Conservation (phyloP, 352 stramenopile species). For the Aphanomyces stellatus region DNA sequence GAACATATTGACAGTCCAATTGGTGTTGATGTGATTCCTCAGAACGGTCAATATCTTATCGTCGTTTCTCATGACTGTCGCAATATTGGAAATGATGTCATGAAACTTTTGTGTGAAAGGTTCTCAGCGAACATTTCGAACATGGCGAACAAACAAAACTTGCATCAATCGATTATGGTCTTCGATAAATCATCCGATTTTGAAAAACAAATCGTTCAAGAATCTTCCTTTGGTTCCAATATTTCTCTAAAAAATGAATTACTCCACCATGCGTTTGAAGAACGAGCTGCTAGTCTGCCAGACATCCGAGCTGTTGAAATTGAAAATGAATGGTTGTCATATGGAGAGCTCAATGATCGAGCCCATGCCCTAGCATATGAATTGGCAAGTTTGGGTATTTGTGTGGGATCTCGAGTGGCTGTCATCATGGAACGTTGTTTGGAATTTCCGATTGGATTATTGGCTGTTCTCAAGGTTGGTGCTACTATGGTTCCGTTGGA, state of each 20-base stretch:
- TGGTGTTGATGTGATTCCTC: too few relatives aligned
- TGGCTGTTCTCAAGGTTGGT: slow-evolving; percentile 87
- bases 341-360: slow-evolving; percentile 26
- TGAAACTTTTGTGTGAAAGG: too few relatives aligned
- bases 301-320: slow-evolving; percentile 18
- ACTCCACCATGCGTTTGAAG: not conserved
- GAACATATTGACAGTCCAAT: too few relatives aligned
- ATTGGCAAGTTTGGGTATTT: slow-evolving; percentile 38
- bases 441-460: slow-evolving; percentile 87
- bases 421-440: slow-evolving; percentile 84
- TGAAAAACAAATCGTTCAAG: not conserved
- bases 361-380: slow-evolving; percentile 23
- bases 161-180: too few relatives aligned
- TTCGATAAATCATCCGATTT: too few relatives aligned
- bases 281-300: slow-evolving; percentile 19
- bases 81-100: too few relatives aligned
- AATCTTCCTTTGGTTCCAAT: not conserved
- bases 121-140: too few relatives aligned
- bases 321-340: slow-evolving; percentile 23
- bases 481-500: slow-evolving; percentile 86
- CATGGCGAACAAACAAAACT: too few relatives aligned
- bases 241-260: not conserved
- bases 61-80: too few relatives aligned
- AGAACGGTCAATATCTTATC: too few relatives aligned
- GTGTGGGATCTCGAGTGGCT: slow-evolving; percentile 13